These are phyloP conservation scores for Pestalotiopsis sp. DNA, from an alignment of 2,329 filamentous ascomycete species.

Conservation along the genomic window DNA sequence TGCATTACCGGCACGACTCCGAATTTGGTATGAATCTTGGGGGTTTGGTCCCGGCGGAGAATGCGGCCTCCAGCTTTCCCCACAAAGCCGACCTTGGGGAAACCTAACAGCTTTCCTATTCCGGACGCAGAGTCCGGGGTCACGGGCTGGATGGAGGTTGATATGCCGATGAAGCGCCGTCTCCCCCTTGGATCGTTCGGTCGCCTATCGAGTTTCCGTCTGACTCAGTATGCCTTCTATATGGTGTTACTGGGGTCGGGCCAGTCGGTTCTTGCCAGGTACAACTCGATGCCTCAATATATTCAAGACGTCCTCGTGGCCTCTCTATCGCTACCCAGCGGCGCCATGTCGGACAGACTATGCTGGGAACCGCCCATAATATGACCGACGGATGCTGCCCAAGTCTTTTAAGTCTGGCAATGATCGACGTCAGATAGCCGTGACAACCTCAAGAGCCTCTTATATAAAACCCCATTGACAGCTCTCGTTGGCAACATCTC, in stretches of 20 bases:
- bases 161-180: constrained; percentile 6
- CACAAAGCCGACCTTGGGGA: not conserved
- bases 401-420: not conserved
- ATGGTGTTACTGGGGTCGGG: not conserved
- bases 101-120: constrained; percentile 7
- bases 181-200: not conserved
- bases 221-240: not conserved
- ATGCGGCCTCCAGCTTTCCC: not conserved
- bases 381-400: not conserved
- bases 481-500: not conserved
- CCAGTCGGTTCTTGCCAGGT: not conserved
- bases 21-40: not conserved
- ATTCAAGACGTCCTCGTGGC: constrained; percentile 1
- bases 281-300: constrained; percentile 2
- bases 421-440: not conserved
- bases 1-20: not conserved
- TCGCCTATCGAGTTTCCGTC: not conserved
- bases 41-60: not conserved
- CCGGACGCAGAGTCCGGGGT: not conserved
- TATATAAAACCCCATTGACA: not conserved
- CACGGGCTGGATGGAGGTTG: constrained; percentile 3
- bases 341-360: constrained; percentile 3
- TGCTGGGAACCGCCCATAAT: constrained; percentile 4
- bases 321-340: not conserved
- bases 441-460: not conserved